A percentile compares a stretch with the other conserved stretches of the same genome.
phyloP scores from a whole-genome alignment of 257 asterid genomes.

The Jacaranda mimosifolia region DNA sequence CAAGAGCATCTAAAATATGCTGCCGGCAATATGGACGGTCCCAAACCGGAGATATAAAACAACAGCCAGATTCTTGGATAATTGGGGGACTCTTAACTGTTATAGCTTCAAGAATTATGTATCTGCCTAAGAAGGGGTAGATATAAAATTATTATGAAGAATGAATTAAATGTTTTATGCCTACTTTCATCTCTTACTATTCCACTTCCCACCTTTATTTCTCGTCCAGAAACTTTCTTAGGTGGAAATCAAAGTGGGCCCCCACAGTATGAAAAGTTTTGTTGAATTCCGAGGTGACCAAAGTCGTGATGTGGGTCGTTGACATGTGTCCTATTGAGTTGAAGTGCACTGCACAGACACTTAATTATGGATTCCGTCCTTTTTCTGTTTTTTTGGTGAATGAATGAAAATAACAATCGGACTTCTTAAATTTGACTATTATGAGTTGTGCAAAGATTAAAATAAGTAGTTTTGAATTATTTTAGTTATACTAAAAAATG shows the following conservation, averaged over 20 bases:
- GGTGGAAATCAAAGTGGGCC: neutral
- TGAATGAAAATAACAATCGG: too few relatives aligned
- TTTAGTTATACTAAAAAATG: too few relatives aligned
- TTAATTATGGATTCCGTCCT: too few relatives aligned
- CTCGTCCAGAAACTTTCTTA: constrained; percentile 18
- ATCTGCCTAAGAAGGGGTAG: too few relatives aligned
- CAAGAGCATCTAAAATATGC: neutral
- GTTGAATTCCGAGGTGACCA: neutral
- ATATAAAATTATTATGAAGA: too few relatives aligned
- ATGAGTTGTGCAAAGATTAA: too few relatives aligned
- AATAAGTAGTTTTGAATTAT: too few relatives aligned
- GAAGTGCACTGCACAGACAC: neutral
- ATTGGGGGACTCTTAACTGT: neutral
- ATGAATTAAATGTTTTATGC: neutral
- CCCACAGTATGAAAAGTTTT: neutral
- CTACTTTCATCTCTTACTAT: neutral
- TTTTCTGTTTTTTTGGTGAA: too few relatives aligned
- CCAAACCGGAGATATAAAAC: neutral
- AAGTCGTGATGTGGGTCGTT: constrained; percentile 13
- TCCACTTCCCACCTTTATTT: neutral
- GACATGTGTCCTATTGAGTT: constrained; percentile 26
- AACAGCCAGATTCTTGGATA: neutral
- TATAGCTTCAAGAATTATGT: too few relatives aligned
- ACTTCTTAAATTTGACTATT: too few relatives aligned
- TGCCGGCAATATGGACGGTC: neutral